phyloP scores from a whole-genome alignment of 192 early-diverging fungal genomes.

The Neocallimastix lanati region DNA sequence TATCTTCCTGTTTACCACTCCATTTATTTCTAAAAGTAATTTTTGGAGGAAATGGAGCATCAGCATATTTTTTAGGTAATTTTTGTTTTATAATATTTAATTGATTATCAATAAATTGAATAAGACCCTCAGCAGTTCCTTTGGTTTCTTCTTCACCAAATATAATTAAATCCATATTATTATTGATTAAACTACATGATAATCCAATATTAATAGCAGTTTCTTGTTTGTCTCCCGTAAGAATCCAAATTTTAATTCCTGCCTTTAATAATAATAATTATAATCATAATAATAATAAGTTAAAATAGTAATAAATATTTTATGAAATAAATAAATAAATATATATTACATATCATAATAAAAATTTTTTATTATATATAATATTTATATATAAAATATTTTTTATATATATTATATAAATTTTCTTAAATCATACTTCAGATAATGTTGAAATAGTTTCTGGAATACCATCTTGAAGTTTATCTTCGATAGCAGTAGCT shows the following conservation, averaged over 20 bases:
- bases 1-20: neutral
- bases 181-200: conserved; percentile 84
- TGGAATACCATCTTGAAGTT: conserved; percentile 94
- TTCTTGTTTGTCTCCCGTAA: conserved; percentile 95
- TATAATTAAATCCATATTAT: conserved; percentile 86
- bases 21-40: neutral
- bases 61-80: neutral
- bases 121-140: conserved; percentile 5
- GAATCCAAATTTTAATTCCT: conserved; percentile 39
- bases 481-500: conserved; percentile 95
- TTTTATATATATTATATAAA: too few species aligned
- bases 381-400: too few species aligned
- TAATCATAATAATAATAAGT: too few species aligned
- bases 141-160: conserved; percentile 67
- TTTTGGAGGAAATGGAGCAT: neutral
- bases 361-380: too few species aligned
- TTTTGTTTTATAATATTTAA: neutral
- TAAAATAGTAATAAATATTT: too few species aligned
- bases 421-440: too few species aligned
- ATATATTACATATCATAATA: too few species aligned
- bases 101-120: neutral
- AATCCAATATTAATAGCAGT: conserved; percentile 99
- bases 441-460: conserved; percentile 90
- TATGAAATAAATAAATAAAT: too few species aligned
- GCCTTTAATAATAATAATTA: too few species aligned